Base-by-base conservation (phyloP, 768 basidiomycete species). In the Serpula lacrymans region DNA sequence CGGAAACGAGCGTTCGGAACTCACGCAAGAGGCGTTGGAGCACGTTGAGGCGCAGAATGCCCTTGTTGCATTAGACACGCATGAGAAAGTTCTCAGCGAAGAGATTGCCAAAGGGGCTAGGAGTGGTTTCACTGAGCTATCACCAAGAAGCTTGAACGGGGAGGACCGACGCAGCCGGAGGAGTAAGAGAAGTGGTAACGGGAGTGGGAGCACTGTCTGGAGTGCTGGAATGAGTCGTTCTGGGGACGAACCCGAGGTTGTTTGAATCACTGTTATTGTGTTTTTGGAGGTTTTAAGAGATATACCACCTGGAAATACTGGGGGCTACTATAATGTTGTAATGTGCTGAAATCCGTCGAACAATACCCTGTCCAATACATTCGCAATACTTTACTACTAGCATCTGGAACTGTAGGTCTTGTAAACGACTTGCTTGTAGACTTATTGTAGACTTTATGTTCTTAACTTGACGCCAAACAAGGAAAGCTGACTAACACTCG, bases 191-290 rank as follows among this genome's bases (percentile, higher is more conserved):
- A 83, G 81, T 46, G 72, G 59, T 17, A 77, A 79, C 27, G 84
- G 82, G 6, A 84, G 82, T 47, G 77, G 78, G 26, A 86, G 85
- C 60, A 91, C 88, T 1, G 84, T 91, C 21, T 91, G 84, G 82
- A 90, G 88, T 57, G 88, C 88, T 37, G 88, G 88, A 23, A 82
- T 87, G 81, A 79, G 80, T 49, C 81, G 69, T 35, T 67, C 74
- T 20, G 80, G 68, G 31, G 77, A 80, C 30, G 62, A 68, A 42
- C 54, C 53, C 26, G 71, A 69, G 11, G 63, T 62, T 35, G 58
- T 57, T 37, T 67, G 47, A 46, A 30, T 17, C 18, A 6, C 18
- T 27, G n/a, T n/a, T n/a, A n/a, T n/a, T n/a, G n/a, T n/a, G n/a
- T n/a, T n/a, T n/a, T n/a, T n/a, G n/a, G n/a, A n/a, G n/a, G n/a